phyloP scores from a whole-genome alignment of 176 grass and related monocot species.

The Oryza glumipatula region DNA sequence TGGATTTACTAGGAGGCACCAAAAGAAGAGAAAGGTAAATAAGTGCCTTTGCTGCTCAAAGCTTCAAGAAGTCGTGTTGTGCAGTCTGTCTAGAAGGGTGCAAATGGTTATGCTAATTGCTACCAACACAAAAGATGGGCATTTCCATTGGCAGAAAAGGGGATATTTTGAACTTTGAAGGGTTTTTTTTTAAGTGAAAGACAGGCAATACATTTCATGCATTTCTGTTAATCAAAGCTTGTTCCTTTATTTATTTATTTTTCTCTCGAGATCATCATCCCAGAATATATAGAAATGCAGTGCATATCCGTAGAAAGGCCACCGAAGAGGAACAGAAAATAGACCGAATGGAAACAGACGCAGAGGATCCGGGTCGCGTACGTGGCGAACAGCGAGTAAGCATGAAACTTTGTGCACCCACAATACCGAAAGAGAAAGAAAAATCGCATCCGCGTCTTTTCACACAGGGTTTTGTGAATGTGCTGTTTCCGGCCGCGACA shows the following conservation, averaged over 20 bases:
- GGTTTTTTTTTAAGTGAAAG: not conserved
- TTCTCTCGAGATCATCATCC: no score
- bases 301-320: not conserved
- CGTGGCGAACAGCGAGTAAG: not conserved
- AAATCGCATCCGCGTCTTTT: not conserved
- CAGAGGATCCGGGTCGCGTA: not conserved
- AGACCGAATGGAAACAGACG: no score
- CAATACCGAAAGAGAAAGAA: not conserved
- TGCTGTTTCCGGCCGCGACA: not conserved
- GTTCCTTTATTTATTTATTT: no score
- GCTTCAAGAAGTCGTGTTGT: not conserved
- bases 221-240: no score
- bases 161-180: not conserved
- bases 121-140: no score
- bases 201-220: no score
- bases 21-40: not conserved
- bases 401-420: not conserved
- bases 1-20: not conserved
- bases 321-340: no score
- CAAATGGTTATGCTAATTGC: not conserved
- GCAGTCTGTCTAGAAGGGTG: not conserved
- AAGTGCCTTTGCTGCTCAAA: not conserved
- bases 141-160: not conserved
- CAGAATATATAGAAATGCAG: no score
- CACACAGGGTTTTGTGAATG: not conserved